Evolutionary conservation across 441 rosid genomes (phyloP).

Genomic region (Populus hybrid): DNA sequence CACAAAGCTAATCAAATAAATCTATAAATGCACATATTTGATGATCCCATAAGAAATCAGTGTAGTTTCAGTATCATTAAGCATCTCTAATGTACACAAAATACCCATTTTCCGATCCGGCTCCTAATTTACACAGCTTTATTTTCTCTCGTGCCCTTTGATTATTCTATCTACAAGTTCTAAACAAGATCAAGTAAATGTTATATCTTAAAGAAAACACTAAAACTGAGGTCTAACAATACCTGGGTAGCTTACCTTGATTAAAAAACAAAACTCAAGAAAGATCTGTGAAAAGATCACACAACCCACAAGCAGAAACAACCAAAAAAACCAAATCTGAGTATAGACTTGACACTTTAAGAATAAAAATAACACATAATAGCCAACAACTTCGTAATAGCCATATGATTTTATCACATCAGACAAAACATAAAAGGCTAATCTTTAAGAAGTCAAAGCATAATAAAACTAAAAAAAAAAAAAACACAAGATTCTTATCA

Average conservation of each 20-base stretch:
- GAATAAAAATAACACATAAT: background rate
- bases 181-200: background rate
- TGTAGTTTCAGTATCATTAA: background rate
- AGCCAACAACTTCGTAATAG: background rate
- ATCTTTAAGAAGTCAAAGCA: background rate
- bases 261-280: background rate
- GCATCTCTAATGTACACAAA: background rate
- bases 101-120: background rate
- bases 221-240: background rate
- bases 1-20: background rate
- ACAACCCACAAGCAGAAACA: conserved; percentile 10
- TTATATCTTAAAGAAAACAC: background rate
- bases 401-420: background rate
- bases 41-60: background rate
- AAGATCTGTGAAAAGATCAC: conserved; percentile 13
- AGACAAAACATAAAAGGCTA: background rate
- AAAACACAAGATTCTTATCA: too few relatives aligned
- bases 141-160: background rate
- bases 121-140: background rate
- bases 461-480: background rate
- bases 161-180: background rate
- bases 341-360: background rate
- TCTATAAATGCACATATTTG: background rate
- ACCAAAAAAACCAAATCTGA: conserved; percentile 13
- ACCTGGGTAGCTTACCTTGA: background rate